Base-by-base conservation (phyloP, 1,284 basidiomycete species). In the Ustilago tritici region DNA sequence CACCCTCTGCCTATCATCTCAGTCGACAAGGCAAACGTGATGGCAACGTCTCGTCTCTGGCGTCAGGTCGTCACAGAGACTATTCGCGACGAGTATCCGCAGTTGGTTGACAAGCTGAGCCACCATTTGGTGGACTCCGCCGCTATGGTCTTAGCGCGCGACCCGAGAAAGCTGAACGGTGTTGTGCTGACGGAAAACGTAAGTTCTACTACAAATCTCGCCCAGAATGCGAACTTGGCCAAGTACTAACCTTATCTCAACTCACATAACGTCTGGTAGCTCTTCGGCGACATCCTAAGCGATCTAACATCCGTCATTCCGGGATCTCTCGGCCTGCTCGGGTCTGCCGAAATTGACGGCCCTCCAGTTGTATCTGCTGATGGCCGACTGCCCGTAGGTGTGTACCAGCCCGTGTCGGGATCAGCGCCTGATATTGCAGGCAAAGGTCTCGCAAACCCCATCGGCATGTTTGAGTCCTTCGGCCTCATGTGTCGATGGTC, bases 1-100 rank as follows among this genome's bases (percentile, higher is more conserved):
- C 96, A 96, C 6, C 94, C 95, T 19, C 89, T 95, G 61, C 89
- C 91, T 49, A 92, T 99, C 76, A 93, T 95, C 87, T 96, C 94
- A 1, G 90, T 99, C 86, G 96, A 99, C 89, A 99, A 99, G 88
- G 96, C 96, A 66, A 99, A 99, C 87, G 96, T 99, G 36, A 91
- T 99, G 66, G 96, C 96, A 35, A 94, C 92, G 81, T 95, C 93
- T 47, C 89, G 96, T 53, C 88, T 99, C 55, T 99, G 96, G 96
- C 89, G 96, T 68, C 94, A 92, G 86, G 81, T 83, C 23, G 81
- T 82, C 56, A 79, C 74, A n/a, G 82, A 83, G 55, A 83, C 82
- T 12, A 69, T 83, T 28, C 72, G 78, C 14, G 49, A 73, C 8
- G 82, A 83, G 56, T 83, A 72, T 38, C 67, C 64, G 2, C 68